A percentile compares a stretch with the other conserved stretches of the same genome.
These are phyloP conservation scores for Serpula lacrymans DNA, from an alignment of 768 basidiomycete species.

Conservation along the genomic window DNA sequence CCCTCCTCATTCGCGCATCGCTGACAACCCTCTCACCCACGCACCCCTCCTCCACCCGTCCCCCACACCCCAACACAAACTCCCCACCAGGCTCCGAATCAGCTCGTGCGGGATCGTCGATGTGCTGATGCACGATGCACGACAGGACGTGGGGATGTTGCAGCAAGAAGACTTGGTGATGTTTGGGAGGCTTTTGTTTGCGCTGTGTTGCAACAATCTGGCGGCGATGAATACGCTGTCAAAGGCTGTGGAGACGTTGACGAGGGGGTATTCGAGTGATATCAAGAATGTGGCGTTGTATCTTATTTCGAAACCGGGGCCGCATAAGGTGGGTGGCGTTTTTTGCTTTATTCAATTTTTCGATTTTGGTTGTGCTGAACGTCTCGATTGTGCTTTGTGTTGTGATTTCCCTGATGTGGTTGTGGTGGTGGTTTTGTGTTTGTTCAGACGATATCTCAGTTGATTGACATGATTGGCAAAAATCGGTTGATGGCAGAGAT, in stretches of 20 bases:
- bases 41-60: too few relatives aligned
- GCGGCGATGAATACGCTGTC: constrained; percentile 55
- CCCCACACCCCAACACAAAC: neutral
- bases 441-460: constrained; percentile 67
- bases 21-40: neutral
- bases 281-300: constrained; percentile 78
- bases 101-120: constrained; percentile 86
- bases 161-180: constrained; percentile 89
- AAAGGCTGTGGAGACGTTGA: constrained; percentile 74
- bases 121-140: constrained; percentile 73
- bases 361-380: constrained; percentile 3
- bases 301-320: constrained; percentile 67
- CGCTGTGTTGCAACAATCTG: constrained; percentile 69
- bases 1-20: neutral
- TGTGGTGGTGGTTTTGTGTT: neutral
- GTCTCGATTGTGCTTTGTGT: neutral
- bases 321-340: constrained; percentile 50
- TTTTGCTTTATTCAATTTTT: neutral
- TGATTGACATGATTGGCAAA: constrained; percentile 76
- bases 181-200: constrained; percentile 82
- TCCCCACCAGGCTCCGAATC: constrained; percentile 63
- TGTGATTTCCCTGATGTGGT: neutral
- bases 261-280: constrained; percentile 73
- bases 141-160: constrained; percentile 50
- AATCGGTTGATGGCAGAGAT: constrained; percentile 68